Evolutionary conservation across 306 rosid genomes (phyloP), one percentile per base, ranked within the genome.

Genomic region (Carpinus viminea): DNA sequence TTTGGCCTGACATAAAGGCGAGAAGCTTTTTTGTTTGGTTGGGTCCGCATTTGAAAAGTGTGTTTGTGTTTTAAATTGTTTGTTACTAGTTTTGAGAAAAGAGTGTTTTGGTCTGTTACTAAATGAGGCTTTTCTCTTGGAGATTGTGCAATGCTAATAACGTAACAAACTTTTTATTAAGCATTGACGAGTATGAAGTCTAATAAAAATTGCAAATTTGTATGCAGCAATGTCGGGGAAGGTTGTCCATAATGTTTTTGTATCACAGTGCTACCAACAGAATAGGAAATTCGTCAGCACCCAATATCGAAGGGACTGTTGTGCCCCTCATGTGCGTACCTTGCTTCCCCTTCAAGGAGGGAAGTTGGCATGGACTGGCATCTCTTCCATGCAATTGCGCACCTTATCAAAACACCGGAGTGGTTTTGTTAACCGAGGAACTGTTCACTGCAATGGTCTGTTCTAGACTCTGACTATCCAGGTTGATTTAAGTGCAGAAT

Each of bases 151-250:
- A 54, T 55, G 48, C 47, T 62, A 43, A 80, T 70, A 26, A 75
- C 59, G 48, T 24, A 74, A 66, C 31, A 28, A 76, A 24, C 43
- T 66, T 21, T 85, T 86, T 53, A 77, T 82, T 71, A 84, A 82
- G 50, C 62, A 75, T 52, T 73, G 55, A 68, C n/a, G 60, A 88
- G 72, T 56, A 21, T 83, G 78, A 56, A 85, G 80, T 83, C 93
- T 88, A 84, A 91, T 85, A 72, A 87, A 68, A 87, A 83, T 80
- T 86, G 79, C 79, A 84, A 88, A 87, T 87, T 77, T 91, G 76
- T 87, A 86, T 92, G 98, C 98, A 94, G 97, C 97, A 84, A 82
- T 81, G 73, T 90, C 97, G 82, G 93, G 88, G 93, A 90, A 87
- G 93, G 69, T 92, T 92, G 90, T 89, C 74, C 90, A 94, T 89